Evolutionary conservation across 2,329 filamentous ascomycete genomes (phyloP), one percentile per base, ranked within the genome.

Genomic region (Epichloe bromicola): DNA sequence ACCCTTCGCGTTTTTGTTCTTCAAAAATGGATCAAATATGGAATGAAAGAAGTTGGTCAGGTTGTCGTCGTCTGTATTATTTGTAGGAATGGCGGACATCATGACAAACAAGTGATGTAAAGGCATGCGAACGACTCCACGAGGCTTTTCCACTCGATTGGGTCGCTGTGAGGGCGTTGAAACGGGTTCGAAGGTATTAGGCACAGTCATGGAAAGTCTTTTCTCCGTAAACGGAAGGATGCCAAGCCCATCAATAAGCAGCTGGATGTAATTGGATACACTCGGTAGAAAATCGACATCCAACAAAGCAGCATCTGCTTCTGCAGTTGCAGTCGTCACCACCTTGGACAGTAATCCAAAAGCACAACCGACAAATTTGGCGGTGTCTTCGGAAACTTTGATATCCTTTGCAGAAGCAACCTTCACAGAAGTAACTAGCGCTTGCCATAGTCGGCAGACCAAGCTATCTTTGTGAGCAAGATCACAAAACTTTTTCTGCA

Each of bases 391-490:
- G 0, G 88, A 89, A 6, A 90, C 83, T 59, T 91, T 95, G 58
- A 98, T 85, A 66, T 98, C 93, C 66, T 95, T 95, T 41, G 75
- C 77, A 23, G 83, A 83, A 39, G 86, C 85, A 46, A 78, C 76
- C 2, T 81, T 76, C 26, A 89, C 71, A 1, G 83, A 78, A 3
- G 72, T 69, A 42, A 87, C 72, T 12, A 88, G 70, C 1, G 76
- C 71, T 30, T 70, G 65, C 83, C 83, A 87, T 38, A 87, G 71
- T 7, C 67, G 70, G 46, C 67, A 71, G 0, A 70, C 62, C 10
- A 67, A 58, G 55, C 79, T 86, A 17, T 76, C 75, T 1, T 77
- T 73, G 47, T 79, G 73, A 8, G 78, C 74, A n/a, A 91, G 61
- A 15, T 79, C 78, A 49, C 75, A 70, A 47, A 88, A 82, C 48